phyloP scores from a whole-genome alignment of 2,329 filamentous ascomycete genomes.

The Xylaria digitata region DNA sequence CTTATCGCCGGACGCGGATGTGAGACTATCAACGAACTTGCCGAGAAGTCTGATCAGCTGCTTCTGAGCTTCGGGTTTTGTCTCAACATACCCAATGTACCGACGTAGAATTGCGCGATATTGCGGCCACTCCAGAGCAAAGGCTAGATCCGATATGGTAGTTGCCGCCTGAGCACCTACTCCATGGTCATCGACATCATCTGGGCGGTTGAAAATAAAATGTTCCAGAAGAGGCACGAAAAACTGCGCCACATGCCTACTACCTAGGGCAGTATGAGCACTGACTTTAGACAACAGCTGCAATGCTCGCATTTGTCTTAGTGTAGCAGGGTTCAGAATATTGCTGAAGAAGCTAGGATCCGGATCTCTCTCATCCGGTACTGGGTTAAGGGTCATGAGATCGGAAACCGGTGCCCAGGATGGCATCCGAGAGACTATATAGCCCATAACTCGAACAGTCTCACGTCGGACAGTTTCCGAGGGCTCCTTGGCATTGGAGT shows the following conservation, averaged over 20 bases:
- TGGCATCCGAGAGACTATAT: conserved; percentile 77
- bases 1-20: conserved; percentile 60
- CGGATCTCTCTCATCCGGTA: conserved; percentile 70
- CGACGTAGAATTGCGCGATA: conserved; percentile 86
- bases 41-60: conserved; percentile 84
- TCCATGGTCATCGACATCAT: conserved; percentile 81
- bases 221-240: conserved; percentile 94
- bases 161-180: conserved; percentile 87
- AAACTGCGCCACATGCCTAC: conserved; percentile 84
- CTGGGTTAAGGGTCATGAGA: conserved; percentile 74
- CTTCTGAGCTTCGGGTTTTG: conserved; percentile 86
- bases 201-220: conserved; percentile 86
- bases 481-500: conserved; percentile 77
- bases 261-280: conserved; percentile 70
- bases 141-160: conserved; percentile 79
- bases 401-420: conserved; percentile 78
- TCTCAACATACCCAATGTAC: conserved; percentile 84
- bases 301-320: conserved; percentile 85
- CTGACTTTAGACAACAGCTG: conserved; percentile 79
- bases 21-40: conserved; percentile 81
- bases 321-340: conserved; percentile 87
- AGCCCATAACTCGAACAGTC: conserved; percentile 81
- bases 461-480: conserved; percentile 89
- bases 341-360: conserved; percentile 89
- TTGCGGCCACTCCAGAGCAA: conserved; percentile 88